A percentile compares a stretch with the other conserved stretches of the same genome.
Evolutionary conservation across 2,329 filamentous ascomycete species (phyloP).

Genomic region (Cordyceps tenuipes): DNA sequence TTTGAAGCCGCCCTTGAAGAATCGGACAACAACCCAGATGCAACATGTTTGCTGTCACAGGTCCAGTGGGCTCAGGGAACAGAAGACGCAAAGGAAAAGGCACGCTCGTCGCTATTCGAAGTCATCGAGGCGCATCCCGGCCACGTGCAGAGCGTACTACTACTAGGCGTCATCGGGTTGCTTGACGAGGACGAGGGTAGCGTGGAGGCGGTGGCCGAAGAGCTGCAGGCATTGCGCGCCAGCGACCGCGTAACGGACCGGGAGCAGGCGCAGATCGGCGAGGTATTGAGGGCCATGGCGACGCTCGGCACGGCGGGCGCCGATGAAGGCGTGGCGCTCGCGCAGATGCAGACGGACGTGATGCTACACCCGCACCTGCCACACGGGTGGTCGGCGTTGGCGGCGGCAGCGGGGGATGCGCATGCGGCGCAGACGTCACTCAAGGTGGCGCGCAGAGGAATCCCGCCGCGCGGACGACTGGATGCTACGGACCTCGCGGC

Average conservation of each 20-base stretch:
- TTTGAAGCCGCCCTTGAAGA: conserved; percentile 76
- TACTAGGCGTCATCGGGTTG: conserved; percentile 77
- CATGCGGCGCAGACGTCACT: conserved; percentile 68
- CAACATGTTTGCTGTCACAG: conserved; percentile 79
- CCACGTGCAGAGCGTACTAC: conserved; percentile 70
- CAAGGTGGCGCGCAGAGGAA: conserved; percentile 63
- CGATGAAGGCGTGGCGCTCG: conserved; percentile 44
- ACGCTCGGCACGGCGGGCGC: conserved; percentile 41
- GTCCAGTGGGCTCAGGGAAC: conserved; percentile 87
- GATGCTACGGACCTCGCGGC: conserved; percentile 60
- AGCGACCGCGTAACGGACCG: conserved; percentile 52
- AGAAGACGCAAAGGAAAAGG: conserved; percentile 63
- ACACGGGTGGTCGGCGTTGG: conserved; percentile 72
- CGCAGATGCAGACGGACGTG: conserved; percentile 65
- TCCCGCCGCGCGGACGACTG: conserved; percentile 64
- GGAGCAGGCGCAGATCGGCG: conserved; percentile 63
- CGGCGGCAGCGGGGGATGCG: conserved; percentile 47
- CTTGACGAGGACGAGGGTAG: conserved; percentile 73
- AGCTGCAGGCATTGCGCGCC: conserved; percentile 65
- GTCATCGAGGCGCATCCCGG: conserved; percentile 65
- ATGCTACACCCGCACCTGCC: conserved; percentile 75
- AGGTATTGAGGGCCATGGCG: conserved; percentile 68
- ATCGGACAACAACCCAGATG: conserved; percentile 67
- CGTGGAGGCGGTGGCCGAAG: conserved; percentile 69
- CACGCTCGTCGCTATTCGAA: conserved; percentile 71